These are phyloP conservation scores for Recurvomyces mirabilis DNA, from an alignment of 495 filamentous ascomycete species.

Conservation along the genomic window DNA sequence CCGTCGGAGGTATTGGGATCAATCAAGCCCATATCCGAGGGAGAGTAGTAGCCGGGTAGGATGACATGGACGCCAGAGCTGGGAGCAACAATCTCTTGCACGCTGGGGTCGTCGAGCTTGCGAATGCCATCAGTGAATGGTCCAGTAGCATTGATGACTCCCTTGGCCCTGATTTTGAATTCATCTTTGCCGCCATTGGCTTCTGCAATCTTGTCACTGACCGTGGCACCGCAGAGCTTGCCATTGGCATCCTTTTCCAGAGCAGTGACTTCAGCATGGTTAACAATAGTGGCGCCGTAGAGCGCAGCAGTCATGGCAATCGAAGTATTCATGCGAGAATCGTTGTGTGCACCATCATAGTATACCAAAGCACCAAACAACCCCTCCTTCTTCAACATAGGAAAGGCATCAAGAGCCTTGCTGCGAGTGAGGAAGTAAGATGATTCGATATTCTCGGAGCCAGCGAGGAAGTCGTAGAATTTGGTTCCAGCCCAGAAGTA, in stretches of 20 bases:
- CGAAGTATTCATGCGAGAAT: conserved; percentile 97
- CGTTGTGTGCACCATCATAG: conserved; percentile 97
- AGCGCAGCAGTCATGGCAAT: conserved; percentile 90
- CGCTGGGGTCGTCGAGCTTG: conserved; percentile 69
- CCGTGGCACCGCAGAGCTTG: conserved; percentile 63
- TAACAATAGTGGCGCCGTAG: conserved; percentile 85
- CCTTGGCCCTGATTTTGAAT: conserved; percentile 69
- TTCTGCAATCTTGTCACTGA: conserved; percentile 58
- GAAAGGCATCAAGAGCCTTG: conserved; percentile 89
- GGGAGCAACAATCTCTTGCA: conserved; percentile 82
- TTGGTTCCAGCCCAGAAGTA: conserved; percentile 98
- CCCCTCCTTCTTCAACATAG: conserved; percentile 86
- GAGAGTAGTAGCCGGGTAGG: conserved; percentile 89
- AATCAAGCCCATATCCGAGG: conserved; percentile 91
- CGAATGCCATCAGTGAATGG: conserved; percentile 90
- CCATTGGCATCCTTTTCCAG: conserved; percentile 72
- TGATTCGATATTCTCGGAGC: conserved; percentile 90
- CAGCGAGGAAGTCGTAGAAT: conserved; percentile 86
- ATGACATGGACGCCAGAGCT: conserved; percentile 92
- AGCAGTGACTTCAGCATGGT: conserved; percentile 80
- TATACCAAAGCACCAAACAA: conserved; percentile 89
- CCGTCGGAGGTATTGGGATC: conserved; percentile 92
- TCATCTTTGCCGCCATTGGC: conserved; percentile 49
- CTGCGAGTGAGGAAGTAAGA: conserved; percentile 93
- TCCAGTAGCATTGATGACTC: conserved; percentile 93